Base-by-base conservation (phyloP, 2,329 filamentous ascomycete species). In the Nigrospora sphaerica region DNA sequence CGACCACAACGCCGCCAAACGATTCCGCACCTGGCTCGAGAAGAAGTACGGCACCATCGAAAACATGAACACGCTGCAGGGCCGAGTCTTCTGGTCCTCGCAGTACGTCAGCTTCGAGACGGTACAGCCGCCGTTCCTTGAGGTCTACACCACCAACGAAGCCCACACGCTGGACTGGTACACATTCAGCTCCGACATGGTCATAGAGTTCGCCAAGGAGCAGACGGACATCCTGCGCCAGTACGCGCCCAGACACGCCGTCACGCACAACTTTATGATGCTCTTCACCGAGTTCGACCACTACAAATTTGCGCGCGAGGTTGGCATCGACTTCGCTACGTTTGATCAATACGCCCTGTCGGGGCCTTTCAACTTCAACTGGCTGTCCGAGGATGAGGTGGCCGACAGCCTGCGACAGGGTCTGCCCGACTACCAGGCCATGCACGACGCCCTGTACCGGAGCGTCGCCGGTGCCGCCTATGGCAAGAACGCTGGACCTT, bases 131-230 rank as follows among this genome's bases (percentile, higher is more conserved):
- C 54, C 54, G 2, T 54, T 50, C 39, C 44, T 54, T 40, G 49
- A 57, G 39, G 47, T 57, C 0, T 57, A 57, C 42, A 57, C 54
- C 12, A 51, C 49, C 18, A 55, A 57, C 32, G 39, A 55, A n/a
- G 44, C 49, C 2, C 48, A 54, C 40, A 54, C 53, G 12, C 45
- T 57, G 12, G 54, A 56, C 14, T 57, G 54, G 50, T 56, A 53
- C 46, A 52, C 48, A 6, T 57, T 57, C 34, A 52, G 49, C 13
- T 57, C 54, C 3, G 54, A 57, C 42, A 55, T 57, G 53, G 49
- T 57, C 16, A 51, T 50, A 23, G 54, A 56, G 9, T 56, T 57
- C 28, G 52, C 53, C n/a, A 45, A 49, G 42, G 54, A 57, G 46
- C 54, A 57, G 37, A 44, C 51, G 6, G 42, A n/a, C 23, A 54